Base-by-base conservation (phyloP, 768 basidiomycete species). In the Mycena rebaudengoi region DNA sequence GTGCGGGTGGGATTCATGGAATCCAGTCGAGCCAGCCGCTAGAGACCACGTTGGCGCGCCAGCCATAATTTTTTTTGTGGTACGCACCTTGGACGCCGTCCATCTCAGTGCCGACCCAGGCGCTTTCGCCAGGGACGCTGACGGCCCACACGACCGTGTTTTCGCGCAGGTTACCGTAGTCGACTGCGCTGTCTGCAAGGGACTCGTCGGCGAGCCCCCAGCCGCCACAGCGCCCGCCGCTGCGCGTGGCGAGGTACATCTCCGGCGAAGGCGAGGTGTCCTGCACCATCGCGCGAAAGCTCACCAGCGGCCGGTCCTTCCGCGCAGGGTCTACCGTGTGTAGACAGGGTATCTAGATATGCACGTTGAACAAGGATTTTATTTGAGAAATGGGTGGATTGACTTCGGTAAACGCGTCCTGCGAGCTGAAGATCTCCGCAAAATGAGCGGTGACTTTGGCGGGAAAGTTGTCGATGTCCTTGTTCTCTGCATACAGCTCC, bases 251-350 rank as follows among this genome's bases (percentile, higher is more conserved):
- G 40, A 92, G 78, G 74, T 95, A 95, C 65, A 95, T 80, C 71
- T 94, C 91, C 0, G 86, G 85, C 6, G 90, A 87, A 18, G 84
- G 71, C 3, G 92, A 91, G 2, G 91, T 93, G 71, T 94, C 93
- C 73, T 95, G 94, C 29, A 94, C 81, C 90, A 94, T 92, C 25
- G 85, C 89, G 30, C 86, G 83, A 73, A 94, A 94, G 20, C 84
- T 80, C 4, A 95, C 90, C 5, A 94, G 82, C 0, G 86, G 76
- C n/a, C 87, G 79, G 62, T 82, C 77, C 11, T 73, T 71, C 68
- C 86, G 82, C 3, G 76, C 76, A 26, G 89, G 85, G 70, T 76
- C 68, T 0, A 70, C 67, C 12, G 83, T 70, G 71, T 82, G 78
- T 32, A 93, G 81, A 7, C 76, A 66, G 0, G 91, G 88, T 48